phyloP scores from a whole-genome alignment of 202 grass and related monocot species.

The Zoysia matrella region DNA sequence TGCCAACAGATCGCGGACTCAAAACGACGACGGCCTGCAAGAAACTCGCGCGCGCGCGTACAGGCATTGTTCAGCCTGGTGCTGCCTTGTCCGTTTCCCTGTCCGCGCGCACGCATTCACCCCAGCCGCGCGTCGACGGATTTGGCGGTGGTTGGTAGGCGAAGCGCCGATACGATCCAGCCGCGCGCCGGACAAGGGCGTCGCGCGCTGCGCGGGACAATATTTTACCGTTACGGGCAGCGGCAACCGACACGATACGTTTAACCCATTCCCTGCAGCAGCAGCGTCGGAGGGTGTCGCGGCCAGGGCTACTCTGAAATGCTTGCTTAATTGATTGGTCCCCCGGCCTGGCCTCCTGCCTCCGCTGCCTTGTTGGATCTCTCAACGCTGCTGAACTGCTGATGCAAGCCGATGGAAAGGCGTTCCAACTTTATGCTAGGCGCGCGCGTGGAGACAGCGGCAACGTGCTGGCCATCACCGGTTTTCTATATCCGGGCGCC shows the following conservation, averaged over 20 bases:
- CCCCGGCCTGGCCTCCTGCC: no score
- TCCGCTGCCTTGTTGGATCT: conserved; percentile 1
- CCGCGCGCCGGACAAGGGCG: neutral
- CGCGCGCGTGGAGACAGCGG: neutral
- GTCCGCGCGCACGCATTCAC: neutral
- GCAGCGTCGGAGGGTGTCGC: neutral
- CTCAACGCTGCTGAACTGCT: neutral
- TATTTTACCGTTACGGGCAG: conserved; percentile 40
- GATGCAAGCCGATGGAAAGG: neutral
- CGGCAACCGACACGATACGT: neutral
- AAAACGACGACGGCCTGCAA: neutral
- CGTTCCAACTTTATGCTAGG: neutral
- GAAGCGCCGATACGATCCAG: neutral
- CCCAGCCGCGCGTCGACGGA: neutral
- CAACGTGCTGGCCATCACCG: conserved; percentile 1
- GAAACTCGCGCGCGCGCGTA: neutral
- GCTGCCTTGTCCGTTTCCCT: conserved; percentile 2
- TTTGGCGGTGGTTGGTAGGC: neutral
- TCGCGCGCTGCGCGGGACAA: neutral
- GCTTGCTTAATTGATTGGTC: neutral
- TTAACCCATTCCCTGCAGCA: neutral
- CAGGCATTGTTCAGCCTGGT: neutral
- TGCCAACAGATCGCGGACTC: neutral
- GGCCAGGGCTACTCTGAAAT: neutral
- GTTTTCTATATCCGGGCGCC: neutral